Evolutionary conservation across 148 eudicot genomes (phyloP).

Genomic region (Chenopodium suecicum): DNA sequence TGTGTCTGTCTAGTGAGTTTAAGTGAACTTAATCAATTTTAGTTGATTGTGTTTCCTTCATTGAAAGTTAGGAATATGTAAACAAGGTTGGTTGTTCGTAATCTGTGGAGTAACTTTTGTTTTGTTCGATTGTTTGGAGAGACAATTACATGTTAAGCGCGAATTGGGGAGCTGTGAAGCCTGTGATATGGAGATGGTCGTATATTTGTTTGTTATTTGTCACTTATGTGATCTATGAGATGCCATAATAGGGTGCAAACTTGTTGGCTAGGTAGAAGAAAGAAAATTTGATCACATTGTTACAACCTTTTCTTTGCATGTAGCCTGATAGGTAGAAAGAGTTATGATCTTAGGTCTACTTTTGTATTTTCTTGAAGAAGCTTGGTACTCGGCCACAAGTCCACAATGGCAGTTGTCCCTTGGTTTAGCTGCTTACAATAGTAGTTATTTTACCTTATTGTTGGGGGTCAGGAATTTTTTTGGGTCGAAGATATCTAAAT

Average conservation of each 20-base stretch:
- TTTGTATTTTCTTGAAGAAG: background rate
- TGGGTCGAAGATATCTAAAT: background rate
- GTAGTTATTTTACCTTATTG: background rate
- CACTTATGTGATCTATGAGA: background rate
- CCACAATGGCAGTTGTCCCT: background rate
- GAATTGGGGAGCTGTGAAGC: background rate
- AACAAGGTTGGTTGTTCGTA: background rate
- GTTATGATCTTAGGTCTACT: background rate
- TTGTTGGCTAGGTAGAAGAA: background rate
- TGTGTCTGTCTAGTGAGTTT: background rate
- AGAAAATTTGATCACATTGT: background rate
- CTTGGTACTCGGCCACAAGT: background rate
- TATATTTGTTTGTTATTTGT: background rate
- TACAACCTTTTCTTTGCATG: background rate
- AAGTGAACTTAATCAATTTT: background rate
- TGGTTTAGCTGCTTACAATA: background rate
- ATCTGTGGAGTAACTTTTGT: too few species aligned
- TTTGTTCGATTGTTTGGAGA: background rate
- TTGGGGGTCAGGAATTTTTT: background rate
- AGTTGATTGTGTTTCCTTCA: background rate
- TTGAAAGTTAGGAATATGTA: background rate
- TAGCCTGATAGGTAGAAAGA: background rate
- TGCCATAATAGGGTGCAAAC: background rate
- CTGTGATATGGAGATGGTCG: background rate
- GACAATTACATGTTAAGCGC: background rate